Conservation (phyloP, 345 rosid species). For the Moricandia moricandioides region DNA sequence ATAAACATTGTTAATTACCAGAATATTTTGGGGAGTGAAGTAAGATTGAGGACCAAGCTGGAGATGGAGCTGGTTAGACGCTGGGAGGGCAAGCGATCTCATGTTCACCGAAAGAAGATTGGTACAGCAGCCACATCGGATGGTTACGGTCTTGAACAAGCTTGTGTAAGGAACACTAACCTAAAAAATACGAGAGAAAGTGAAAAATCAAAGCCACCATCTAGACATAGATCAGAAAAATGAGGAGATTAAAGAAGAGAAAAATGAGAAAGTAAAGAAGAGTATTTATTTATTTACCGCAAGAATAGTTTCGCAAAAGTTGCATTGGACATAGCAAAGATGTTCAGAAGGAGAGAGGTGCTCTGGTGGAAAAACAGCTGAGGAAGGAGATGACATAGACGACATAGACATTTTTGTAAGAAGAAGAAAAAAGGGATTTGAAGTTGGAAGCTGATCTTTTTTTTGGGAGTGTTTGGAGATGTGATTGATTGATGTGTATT, state of each 20-base stretch:
- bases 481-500: slow-evolving; percentile 63
- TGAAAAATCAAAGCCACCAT: neutral
- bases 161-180: slow-evolving; percentile 92
- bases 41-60: slow-evolving; percentile 62
- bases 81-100: slow-evolving; percentile 62
- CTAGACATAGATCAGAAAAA: neutral
- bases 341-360: slow-evolving; percentile 88
- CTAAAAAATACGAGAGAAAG: slow-evolving; percentile 36
- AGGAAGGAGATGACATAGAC: slow-evolving; percentile 61
- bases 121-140: slow-evolving; percentile 94
- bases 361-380: slow-evolving; percentile 80
- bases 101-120: slow-evolving; percentile 80
- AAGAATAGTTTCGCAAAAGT: slow-evolving; percentile 84
- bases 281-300: slow-evolving; percentile 47
- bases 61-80: slow-evolving; percentile 68
- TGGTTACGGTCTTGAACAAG: slow-evolving; percentile 91
- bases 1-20: slow-evolving; percentile 38
- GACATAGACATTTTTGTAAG: slow-evolving; percentile 39
- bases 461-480: slow-evolving; percentile 45
- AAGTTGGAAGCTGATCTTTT: slow-evolving; percentile 13
- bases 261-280: neutral
- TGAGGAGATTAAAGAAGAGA: neutral
- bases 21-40: slow-evolving; percentile 69
- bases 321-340: slow-evolving; percentile 97
- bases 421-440: slow-evolving; percentile 8